A percentile compares a stretch with the other conserved stretches of the same genome.
phyloP scores from a whole-genome alignment of 2,329 filamentous ascomycete species.

The Periconia macrospinosa region DNA sequence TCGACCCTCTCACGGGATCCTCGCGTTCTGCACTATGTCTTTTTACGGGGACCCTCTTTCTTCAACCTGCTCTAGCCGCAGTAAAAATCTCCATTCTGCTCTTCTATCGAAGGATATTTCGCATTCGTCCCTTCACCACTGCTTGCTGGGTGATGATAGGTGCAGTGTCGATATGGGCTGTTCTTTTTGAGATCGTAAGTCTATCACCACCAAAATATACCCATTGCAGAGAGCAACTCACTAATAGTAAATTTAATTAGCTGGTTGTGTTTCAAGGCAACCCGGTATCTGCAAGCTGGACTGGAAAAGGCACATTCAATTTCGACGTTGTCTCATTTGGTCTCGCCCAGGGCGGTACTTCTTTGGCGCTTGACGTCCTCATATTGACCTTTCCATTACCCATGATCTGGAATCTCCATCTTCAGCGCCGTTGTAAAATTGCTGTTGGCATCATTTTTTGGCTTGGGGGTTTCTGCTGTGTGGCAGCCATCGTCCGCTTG shows the following conservation, averaged over 20 bases:
- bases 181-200: not conserved
- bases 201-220: not conserved
- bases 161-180: not conserved
- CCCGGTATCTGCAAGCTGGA: slow-evolving; percentile 1
- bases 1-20: not conserved
- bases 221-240: no score
- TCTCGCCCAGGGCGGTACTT: not conserved
- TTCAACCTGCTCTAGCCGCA: slow-evolving; percentile 1
- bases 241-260: not conserved
- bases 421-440: slow-evolving; percentile 4
- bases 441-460: slow-evolving; percentile 11
- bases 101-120: slow-evolving; percentile 8
- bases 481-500: slow-evolving; percentile 7
- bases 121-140: not conserved
- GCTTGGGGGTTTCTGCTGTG: slow-evolving; percentile 13
- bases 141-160: not conserved
- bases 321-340: not conserved
- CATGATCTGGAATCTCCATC: slow-evolving; percentile 8
- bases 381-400: slow-evolving; percentile 11
- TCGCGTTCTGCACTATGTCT: not conserved
- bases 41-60: not conserved
- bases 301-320: not conserved
- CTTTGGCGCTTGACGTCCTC: slow-evolving; percentile 9
- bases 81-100: slow-evolving; percentile 8
- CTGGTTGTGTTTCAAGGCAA: not conserved